Evolutionary conservation across 73 alveolate species (phyloP).

Genomic region (Tetrahymena malaccensis): DNA sequence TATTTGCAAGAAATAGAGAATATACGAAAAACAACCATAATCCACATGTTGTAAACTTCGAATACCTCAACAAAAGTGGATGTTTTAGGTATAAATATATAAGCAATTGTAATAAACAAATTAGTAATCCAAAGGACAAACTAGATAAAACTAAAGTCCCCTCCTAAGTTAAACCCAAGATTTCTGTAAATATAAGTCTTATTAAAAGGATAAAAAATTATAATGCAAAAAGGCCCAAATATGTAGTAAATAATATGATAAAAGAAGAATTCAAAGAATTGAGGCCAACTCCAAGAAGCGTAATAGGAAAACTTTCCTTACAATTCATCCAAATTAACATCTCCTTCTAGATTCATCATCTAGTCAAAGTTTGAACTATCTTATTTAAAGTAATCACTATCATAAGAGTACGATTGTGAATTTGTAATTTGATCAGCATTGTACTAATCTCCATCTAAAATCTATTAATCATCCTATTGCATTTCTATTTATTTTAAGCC

Average conservation of each 20-base stretch:
- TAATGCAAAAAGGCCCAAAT: neutral
- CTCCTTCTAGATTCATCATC: neutral
- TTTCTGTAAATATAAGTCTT: neutral
- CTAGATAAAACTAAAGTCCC: neutral
- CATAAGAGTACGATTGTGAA: neutral
- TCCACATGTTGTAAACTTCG: neutral
- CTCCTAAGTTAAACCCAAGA: neutral
- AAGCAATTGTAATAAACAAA: neutral
- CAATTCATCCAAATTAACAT: neutral
- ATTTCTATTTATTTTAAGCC: neutral
- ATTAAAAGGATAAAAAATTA: neutral
- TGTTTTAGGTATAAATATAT: neutral
- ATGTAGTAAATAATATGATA: neutral
- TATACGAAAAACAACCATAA: neutral
- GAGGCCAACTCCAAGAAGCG: neutral
- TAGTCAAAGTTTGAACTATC: neutral
- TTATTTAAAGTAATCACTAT: neutral
- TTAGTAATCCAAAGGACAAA: neutral
- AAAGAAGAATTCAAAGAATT: neutral
- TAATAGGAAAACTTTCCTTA: neutral
- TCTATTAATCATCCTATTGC: neutral
- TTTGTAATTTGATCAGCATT: neutral
- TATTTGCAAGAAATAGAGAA: neutral
- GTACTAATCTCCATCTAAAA: neutral
- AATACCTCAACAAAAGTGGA: neutral